A percentile compares a stretch with the other conserved stretches of the same genome.
Evolutionary conservation across 2,329 filamentous ascomycete species (phyloP).

Genomic region (Myotisia sp.): DNA sequence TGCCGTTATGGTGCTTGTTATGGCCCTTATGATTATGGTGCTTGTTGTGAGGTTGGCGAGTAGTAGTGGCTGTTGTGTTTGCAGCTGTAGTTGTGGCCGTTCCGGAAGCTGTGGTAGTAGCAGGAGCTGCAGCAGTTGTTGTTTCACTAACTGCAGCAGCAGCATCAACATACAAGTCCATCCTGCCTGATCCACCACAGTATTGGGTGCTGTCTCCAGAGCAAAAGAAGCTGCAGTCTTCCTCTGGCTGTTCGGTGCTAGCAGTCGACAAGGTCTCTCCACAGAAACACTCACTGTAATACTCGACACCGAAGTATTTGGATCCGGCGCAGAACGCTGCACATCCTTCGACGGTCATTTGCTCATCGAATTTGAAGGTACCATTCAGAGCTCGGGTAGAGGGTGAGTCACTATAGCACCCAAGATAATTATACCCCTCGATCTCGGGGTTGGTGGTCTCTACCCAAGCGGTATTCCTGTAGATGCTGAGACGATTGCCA

Average conservation of each 20-base stretch:
- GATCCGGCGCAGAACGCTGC: constrained; percentile 6
- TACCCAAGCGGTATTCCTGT: constrained; percentile 8
- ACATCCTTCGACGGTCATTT: constrained; percentile 10
- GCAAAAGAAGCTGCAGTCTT: constrained; percentile 9
- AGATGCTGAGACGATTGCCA: constrained; percentile 7
- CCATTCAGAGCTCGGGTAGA: constrained; percentile 6
- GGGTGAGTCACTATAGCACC: constrained; percentile 9
- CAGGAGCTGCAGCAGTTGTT: too few species aligned
- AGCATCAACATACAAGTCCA: too few species aligned
- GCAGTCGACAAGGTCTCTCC: constrained; percentile 5
- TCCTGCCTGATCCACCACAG: constrained; percentile 9
- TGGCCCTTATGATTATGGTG: too few species aligned
- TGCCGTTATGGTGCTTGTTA: too few species aligned
- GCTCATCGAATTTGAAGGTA: constrained; percentile 5
- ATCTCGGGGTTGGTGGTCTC: constrained; percentile 8
- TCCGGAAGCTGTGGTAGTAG: too few species aligned
- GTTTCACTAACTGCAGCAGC: too few species aligned
- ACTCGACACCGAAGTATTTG: constrained; percentile 9
- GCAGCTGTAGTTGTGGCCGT: too few species aligned
- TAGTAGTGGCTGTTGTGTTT: too few species aligned
- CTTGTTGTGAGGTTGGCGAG: too few species aligned
- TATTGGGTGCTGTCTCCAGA: constrained; percentile 10
- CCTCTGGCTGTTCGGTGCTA: constrained; percentile 7
- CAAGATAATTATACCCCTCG: constrained; percentile 8
- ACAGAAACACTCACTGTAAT: constrained; percentile 11